Percentiles rank a stretch among this genome's conserved stretches.
Conservation (phyloP, 1,139 yeast species). For the Candida sanyaensis region DNA sequence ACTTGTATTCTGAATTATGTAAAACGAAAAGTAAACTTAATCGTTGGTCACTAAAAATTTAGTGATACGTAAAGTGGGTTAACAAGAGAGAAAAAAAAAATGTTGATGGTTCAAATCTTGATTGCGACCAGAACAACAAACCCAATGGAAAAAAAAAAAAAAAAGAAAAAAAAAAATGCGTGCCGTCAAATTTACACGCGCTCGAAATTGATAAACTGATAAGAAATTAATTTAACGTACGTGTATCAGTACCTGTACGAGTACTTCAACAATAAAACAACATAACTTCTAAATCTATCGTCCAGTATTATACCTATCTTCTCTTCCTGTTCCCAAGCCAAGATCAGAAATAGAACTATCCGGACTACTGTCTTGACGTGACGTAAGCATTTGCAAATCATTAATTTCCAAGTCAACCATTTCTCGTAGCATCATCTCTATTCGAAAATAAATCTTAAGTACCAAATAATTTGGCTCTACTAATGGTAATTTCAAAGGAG, state of each 20-base stretch:
- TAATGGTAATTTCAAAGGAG: conserved; percentile 69
- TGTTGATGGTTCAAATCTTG: too few relatives aligned
- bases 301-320: not conserved
- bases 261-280: too few relatives aligned
- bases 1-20: not conserved
- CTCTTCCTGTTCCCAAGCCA: not conserved
- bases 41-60: too few relatives aligned
- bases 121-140: too few relatives aligned
- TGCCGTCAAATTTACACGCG: too few relatives aligned
- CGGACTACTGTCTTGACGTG: conserved; percentile 20
- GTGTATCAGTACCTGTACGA: too few relatives aligned
- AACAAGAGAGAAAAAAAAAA: too few relatives aligned
- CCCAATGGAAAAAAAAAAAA: too few relatives aligned
- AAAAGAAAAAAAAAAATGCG: too few relatives aligned
- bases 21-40: not conserved
- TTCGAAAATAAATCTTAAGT: conserved; percentile 37
- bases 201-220: too few relatives aligned
- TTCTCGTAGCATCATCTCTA: conserved; percentile 23
- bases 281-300: not conserved
- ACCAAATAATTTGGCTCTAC: conserved; percentile 67
- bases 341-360: not conserved
- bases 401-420: conserved; percentile 19
- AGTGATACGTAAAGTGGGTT: too few relatives aligned
- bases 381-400: conserved; percentile 13
- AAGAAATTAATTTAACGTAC: too few relatives aligned